Percentiles rank a stretch among this genome's conserved stretches.
These are phyloP conservation scores for Rhinocladiella similis DNA, from an alignment of 2,329 filamentous ascomycete genomes.

Conservation along the genomic window DNA sequence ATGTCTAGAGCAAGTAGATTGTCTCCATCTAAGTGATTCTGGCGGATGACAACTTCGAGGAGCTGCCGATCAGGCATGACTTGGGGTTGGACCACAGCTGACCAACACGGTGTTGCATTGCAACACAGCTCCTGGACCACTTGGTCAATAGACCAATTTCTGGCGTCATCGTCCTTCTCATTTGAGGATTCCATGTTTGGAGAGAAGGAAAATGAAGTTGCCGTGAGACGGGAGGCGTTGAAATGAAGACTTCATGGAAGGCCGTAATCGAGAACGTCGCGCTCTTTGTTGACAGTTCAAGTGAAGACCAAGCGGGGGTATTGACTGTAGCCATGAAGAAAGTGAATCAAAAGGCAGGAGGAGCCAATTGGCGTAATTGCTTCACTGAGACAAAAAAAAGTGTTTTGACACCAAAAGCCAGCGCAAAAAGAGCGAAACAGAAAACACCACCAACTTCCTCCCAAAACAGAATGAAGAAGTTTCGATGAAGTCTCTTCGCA, in stretches of 20 bases:
- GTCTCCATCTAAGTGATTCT: conserved; percentile 66
- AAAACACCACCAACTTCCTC: not conserved
- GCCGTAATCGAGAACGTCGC: not conserved
- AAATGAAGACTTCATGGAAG: not conserved
- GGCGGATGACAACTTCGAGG: conserved; percentile 58
- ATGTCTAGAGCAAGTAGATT: conserved; percentile 58
- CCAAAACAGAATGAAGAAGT: not conserved
- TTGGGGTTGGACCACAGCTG: conserved; percentile 29
- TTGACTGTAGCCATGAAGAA: too few relatives aligned
- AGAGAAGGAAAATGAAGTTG: not conserved
- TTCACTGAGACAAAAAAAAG: not conserved
- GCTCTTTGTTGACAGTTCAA: too few relatives aligned
- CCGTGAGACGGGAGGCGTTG: not conserved
- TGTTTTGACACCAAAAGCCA: not conserved
- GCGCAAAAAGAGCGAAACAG: not conserved
- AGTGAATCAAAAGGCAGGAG: too few relatives aligned
- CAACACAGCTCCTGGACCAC: conserved; percentile 68
- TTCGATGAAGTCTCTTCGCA: not conserved
- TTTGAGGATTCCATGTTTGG: conserved; percentile 13
- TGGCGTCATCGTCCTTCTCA: conserved; percentile 62
- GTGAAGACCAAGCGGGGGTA: too few relatives aligned
- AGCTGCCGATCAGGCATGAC: conserved; percentile 48
- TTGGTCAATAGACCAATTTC: conserved; percentile 68
- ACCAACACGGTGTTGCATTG: conserved; percentile 46
- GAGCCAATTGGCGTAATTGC: too few relatives aligned